phyloP scores from a whole-genome alignment of 2,329 filamentous ascomycete genomes.

The Phoma sp. region DNA sequence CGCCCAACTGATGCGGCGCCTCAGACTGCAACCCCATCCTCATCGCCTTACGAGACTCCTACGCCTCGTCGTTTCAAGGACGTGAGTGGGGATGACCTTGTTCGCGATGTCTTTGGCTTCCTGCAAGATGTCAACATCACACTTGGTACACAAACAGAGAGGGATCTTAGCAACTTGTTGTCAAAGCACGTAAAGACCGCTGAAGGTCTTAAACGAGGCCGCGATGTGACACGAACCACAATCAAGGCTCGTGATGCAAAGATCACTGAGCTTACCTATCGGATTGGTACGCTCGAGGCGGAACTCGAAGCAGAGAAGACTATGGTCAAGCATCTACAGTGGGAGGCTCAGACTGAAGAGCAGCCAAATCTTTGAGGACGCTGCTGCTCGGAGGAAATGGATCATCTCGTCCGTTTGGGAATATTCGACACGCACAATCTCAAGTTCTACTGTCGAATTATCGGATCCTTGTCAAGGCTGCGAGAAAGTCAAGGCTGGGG shows the following conservation, averaged over 20 bases:
- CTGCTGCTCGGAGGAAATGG: neutral
- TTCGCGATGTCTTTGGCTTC: slow-evolving; percentile 57
- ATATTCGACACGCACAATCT: neutral
- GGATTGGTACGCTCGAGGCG: slow-evolving; percentile 64
- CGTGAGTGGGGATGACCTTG: slow-evolving; percentile 24
- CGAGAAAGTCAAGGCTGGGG: neutral
- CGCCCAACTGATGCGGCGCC: slow-evolving; percentile 10
- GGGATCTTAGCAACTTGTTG: slow-evolving; percentile 29
- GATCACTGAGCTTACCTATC: slow-evolving; percentile 69
- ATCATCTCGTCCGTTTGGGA: neutral
- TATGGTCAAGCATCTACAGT: slow-evolving; percentile 41
- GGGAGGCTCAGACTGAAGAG: slow-evolving; percentile 18
- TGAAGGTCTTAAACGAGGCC: slow-evolving; percentile 67
- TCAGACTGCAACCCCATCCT: slow-evolving; percentile 23
- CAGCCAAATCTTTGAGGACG: neutral
- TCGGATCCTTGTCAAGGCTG: neutral
- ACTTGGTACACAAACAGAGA: slow-evolving; percentile 22
- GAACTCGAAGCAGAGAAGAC: slow-evolving; percentile 61
- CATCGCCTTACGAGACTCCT: slow-evolving; percentile 41
- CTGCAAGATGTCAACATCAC: slow-evolving; percentile 55
- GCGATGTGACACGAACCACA: slow-evolving; percentile 69
- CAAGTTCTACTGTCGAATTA: neutral
- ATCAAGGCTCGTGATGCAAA: slow-evolving; percentile 70
- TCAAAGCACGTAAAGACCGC: slow-evolving; percentile 62
- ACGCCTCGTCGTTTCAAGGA: slow-evolving; percentile 43